These are phyloP conservation scores for Rhizophagus sp. DNA, from an alignment of 192 early-diverging fungal genomes.

Conservation along the genomic window DNA sequence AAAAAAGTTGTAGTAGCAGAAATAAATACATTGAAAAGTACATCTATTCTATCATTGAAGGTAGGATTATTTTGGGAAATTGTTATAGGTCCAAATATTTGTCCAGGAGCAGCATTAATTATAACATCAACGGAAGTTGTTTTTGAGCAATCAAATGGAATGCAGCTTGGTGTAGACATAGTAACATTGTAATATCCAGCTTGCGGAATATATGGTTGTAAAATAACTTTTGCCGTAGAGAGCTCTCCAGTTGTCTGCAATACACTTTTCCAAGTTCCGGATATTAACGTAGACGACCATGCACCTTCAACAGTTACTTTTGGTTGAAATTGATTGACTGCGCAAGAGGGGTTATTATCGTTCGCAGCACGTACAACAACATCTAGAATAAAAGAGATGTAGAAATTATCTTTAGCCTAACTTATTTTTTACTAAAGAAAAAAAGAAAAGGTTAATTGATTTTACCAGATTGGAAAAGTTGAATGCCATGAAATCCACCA, in stretches of 20 bases:
- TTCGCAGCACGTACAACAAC: conserved; percentile 9
- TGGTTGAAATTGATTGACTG: background rate
- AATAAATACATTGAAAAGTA: conserved; percentile 53
- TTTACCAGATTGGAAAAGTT: conserved; percentile 36
- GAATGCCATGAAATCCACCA: conserved; percentile 43
- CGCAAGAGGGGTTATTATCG: background rate
- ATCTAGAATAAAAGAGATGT: conserved; percentile 11
- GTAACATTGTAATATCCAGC: conserved; percentile 61
- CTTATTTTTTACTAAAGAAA: background rate
- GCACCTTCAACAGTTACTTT: background rate
- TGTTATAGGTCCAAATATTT: conserved; percentile 33
- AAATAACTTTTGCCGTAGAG: background rate
- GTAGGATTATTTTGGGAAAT: conserved; percentile 45
- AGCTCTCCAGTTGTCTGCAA: background rate
- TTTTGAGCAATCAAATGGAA: conserved; percentile 5
- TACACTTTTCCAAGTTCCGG: conserved; percentile 20
- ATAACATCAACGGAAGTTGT: conserved; percentile 34
- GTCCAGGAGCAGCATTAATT: conserved; percentile 36
- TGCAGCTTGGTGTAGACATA: conserved; percentile 57
- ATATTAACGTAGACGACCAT: background rate
- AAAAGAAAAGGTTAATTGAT: background rate
- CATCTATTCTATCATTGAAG: conserved; percentile 40
- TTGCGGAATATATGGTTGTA: conserved; percentile 59
- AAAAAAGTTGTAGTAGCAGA: conserved; percentile 48
- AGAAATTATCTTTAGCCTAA: background rate